Evolutionary conservation across 1,284 basidiomycete genomes (phyloP), one percentile per base, ranked within the genome.

Genomic region (Moniliella sp.): DNA sequence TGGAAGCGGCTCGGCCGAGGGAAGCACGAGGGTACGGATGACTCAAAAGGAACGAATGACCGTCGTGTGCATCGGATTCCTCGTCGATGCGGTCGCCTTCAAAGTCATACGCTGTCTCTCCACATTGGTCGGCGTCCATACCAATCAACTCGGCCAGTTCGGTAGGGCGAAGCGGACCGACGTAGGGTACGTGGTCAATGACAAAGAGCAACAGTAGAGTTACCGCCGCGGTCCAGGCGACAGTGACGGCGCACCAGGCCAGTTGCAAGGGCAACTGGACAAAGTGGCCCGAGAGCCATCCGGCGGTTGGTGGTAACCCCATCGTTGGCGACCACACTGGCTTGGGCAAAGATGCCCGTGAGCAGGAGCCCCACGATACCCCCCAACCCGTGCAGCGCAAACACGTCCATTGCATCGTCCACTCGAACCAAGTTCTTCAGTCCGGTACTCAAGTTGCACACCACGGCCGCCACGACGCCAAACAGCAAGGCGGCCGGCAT

Each of bases 401-500:
- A 60, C 18, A 59, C 42, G 39, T 61, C 58, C 31, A 83, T 73
- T 0, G 77, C 73, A 49, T 83, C 79, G 57, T 84, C 80, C 31
- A 80, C 71, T 12, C 66, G 64, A 36, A 62, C 40, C 35, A 37
- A 46, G 26, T 41, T 61, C 73, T 66, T 67, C 73, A 83, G 55
- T 50, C 80, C 75, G 3, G 84, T 88, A 18, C 76, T 74, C 64
- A 81, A 77, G 62, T 91, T 88, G 61, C 78, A 82, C n/a, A 78
- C 58, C 1, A 66, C 70, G 2, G 78, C 78, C 2, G 78, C 69
- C 18, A 79, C 61, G 39, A 78, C 63, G 27, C 84, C 86, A 46
- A 79, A 69, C 14, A 84, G 64, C 5, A 88, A 66, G 0, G 63
- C 54, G 11, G 57, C 79, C 64, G 13, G 72, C 68, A 76, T 74